Base-by-base conservation (phyloP, 148 eudicot species). In the Talinum fruticosum region DNA sequence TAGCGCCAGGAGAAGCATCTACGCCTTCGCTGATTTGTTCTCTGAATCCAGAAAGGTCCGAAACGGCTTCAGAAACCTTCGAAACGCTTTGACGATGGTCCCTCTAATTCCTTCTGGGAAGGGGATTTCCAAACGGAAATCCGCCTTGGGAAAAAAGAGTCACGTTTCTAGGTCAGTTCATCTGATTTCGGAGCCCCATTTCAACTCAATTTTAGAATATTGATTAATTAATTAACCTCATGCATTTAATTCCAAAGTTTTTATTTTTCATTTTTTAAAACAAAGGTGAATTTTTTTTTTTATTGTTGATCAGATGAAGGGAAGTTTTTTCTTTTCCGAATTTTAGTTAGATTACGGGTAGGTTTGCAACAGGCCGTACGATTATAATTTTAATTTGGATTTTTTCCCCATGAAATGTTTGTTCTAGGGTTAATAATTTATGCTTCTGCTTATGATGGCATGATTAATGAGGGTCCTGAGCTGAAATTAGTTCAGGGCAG, bases 111-210 rank as follows among this genome's bases (percentile, higher is more conserved):
- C 49, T 62, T 72, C 64, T n/a, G 80, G 80, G 23, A 79, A 78
- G 38, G 73, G 66, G 34, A 10, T 78, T 57, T 71, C 79, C 1
- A 66, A 71, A 62, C 78, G 88, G 88, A 83, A 78, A 73, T 83
- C 85, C 75, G 12, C 75, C 12, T 28, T 77, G 72, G 76, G 82
- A 26, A 83, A 69, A 44, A 85, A 69, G 23, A 71, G 29, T 61
- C 75, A 84, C 68, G 87, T 85, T 78, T 69, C 85, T 30, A 87
- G 89, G 89, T 87, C 38, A 66, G 64, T 51, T 82, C 18, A 21
- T 72, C 36, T 47, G 29, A 2, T 71, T 44, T 44, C 38, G 18
- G 12, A 19, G 14, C 0, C 21, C 51, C 15, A 21, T 45, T 29
- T 67, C 10, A 0, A 15, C 14, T 38, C 35, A 1, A 6, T 59